Evolutionary conservation across 306 rosid species (phyloP).

Genomic region (Aeschynomene evenia): DNA sequence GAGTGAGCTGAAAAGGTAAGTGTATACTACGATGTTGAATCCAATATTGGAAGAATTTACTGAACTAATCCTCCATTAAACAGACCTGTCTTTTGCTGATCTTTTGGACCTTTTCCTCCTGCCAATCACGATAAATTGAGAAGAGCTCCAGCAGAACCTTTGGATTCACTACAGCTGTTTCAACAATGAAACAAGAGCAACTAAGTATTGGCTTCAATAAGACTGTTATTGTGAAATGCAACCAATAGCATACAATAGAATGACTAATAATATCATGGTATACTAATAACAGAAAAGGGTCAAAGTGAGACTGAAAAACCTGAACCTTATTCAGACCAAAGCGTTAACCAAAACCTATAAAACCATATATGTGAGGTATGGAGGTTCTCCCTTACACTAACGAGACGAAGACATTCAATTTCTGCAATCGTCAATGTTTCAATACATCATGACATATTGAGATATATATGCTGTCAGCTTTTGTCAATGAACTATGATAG

Average conservation of each 20-base stretch:
- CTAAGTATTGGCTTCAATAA: slow-evolving; percentile 12
- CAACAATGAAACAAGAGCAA: slow-evolving; percentile 23
- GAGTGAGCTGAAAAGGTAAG: not conserved
- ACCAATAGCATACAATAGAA: slow-evolving; percentile 6
- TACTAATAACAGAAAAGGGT: not conserved
- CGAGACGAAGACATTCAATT: not conserved
- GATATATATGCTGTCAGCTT: slow-evolving; percentile 19
- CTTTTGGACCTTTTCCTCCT: slow-evolving; percentile 60
- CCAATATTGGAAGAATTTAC: not conserved
- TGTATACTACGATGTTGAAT: not conserved
- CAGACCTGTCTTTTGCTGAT: slow-evolving; percentile 83
- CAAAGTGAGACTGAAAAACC: slow-evolving; percentile 4
- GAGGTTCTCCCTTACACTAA: slow-evolving; percentile 5
- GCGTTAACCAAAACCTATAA: not conserved
- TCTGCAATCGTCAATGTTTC: slow-evolving; percentile 1
- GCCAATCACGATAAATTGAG: slow-evolving; percentile 79
- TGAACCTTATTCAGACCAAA: not conserved
- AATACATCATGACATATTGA: slow-evolving; percentile 23
- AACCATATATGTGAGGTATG: not conserved
- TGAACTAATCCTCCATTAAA: slow-evolving; percentile 7
- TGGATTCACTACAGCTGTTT: slow-evolving; percentile 70
- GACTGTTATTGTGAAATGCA: slow-evolving; percentile 4
- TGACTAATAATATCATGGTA: slow-evolving; percentile 4
- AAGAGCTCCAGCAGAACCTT: slow-evolving; percentile 82
- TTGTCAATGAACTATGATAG: slow-evolving; percentile 1